phyloP scores from a whole-genome alignment of 192 early-diverging fungal species.

The Pilobolus umbonatus region DNA sequence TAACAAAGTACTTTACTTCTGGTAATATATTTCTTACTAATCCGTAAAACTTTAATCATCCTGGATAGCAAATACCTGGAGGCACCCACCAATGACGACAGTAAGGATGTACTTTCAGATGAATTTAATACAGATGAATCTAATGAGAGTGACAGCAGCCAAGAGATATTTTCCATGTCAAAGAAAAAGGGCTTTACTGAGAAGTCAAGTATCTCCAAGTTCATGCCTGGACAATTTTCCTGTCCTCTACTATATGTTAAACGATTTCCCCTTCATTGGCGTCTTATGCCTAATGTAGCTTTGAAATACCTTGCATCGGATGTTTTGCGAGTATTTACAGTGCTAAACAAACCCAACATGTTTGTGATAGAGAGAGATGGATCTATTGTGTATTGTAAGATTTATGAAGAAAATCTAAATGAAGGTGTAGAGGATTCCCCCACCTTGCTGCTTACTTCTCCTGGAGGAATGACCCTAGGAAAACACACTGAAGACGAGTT shows the following conservation, averaged over 20 bases:
- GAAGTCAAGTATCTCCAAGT: too few species aligned
- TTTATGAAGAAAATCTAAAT: constrained; percentile 31
- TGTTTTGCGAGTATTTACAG: constrained; percentile 51
- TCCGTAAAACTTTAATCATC: neutral
- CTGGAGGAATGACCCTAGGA: neutral
- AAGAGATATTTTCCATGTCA: constrained; percentile 11
- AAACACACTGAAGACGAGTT: neutral
- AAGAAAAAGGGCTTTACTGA: constrained; percentile 8
- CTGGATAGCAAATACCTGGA: constrained; percentile 47
- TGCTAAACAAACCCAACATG: constrained; percentile 69
- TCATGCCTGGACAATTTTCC: constrained; percentile 59
- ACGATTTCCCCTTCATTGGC: constrained; percentile 67
- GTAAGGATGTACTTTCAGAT: constrained; percentile 39
- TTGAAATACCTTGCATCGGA: constrained; percentile 51
- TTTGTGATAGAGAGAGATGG: constrained; percentile 57
- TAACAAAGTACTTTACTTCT: constrained; percentile 13
- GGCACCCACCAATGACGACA: constrained; percentile 30
- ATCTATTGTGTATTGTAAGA: constrained; percentile 51
- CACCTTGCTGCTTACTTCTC: neutral
- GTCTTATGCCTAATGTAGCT: constrained; percentile 61
- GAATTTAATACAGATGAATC: constrained; percentile 53
- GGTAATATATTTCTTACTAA: neutral
- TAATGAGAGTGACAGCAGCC: constrained; percentile 26
- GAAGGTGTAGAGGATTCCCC: neutral
- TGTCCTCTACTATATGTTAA: constrained; percentile 61